Evolutionary conservation across 495 filamentous ascomycete genomes (phyloP), one percentile per base, ranked within the genome.

Genomic region (Hyaloscypha variabilis): DNA sequence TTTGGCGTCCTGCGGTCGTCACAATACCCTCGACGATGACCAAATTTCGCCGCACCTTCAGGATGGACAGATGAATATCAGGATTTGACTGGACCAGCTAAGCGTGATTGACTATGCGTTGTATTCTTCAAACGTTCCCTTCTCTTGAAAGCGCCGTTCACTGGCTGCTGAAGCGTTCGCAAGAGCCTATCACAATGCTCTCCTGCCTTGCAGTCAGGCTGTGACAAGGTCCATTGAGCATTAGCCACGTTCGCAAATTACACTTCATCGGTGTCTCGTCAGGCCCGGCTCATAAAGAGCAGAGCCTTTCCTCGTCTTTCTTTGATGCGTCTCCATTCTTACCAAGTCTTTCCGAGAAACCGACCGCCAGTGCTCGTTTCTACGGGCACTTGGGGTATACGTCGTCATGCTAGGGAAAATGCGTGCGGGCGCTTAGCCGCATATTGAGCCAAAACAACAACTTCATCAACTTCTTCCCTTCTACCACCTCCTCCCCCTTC

Each of bases 81-180:
- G 62, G 55, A 50, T 69, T 67, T 72, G 60, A 72, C 67, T 72
- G 70, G 70, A 69, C 65, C 67, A 72, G 67, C 70, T 71, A 72
- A 69, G 67, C 70, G 67, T 64, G 60, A 63, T 67, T 65, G 61
- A 69, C 64, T 67, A 69, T 72, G 70, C 67, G 70, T 67, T 72
- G 70, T 72, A 72, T 69, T 64, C 69, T 69, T 67, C 67, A 62
- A 69, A 64, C 70, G 63, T 69, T 66, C 63, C 67, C 64, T 69
- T 69, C 69, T 14, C 60, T 69, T 53, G 67, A 69, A 57, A 72
- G 64, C 64, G 70, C 67, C 63, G 67, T 60, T 72, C 57, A 72
- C 70, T 72, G 70, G 70, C 64, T 69, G 62, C 42, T 69, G 34
- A 53, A 42, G 30, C 36, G 30, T 54, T 49, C 30, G 52, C 60